Percentiles rank a stretch among this genome's conserved stretches.
Conservation (phyloP, 768 basidiomycete genomes). For the Fomitopsis serialis region DNA sequence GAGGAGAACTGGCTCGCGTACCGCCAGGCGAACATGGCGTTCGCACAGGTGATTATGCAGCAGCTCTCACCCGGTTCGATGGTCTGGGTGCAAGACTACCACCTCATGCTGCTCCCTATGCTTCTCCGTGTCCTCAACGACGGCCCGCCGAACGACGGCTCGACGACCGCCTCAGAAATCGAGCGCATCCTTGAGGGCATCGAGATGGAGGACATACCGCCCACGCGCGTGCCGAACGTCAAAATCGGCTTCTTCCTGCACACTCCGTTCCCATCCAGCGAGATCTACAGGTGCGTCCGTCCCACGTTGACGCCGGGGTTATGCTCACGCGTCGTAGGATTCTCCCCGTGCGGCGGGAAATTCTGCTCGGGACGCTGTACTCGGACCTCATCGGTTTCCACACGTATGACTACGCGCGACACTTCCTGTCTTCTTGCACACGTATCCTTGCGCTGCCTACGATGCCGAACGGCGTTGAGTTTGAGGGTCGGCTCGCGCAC, state of each 20-base stretch:
- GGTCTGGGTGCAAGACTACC: slow-evolving; percentile 99
- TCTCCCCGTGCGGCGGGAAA: slow-evolving; percentile 94
- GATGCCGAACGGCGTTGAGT: slow-evolving; percentile 97
- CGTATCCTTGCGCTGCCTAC: slow-evolving; percentile 92
- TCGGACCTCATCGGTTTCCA: slow-evolving; percentile 99
- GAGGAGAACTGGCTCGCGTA: slow-evolving; percentile 98
- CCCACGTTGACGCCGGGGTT: not conserved
- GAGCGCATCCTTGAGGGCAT: slow-evolving; percentile 70
- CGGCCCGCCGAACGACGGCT: slow-evolving; percentile 50
- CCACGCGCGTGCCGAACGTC: slow-evolving; percentile 51
- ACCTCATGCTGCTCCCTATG: slow-evolving; percentile 97
- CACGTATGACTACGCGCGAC: slow-evolving; percentile 98
- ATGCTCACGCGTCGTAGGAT: slow-evolving; percentile 48
- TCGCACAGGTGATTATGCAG: slow-evolving; percentile 82
- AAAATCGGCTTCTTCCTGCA: slow-evolving; percentile 99
- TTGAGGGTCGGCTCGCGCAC: slow-evolving; percentile 90
- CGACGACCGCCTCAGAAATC: slow-evolving; percentile 56
- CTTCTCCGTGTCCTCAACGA: slow-evolving; percentile 86
- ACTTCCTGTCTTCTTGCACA: slow-evolving; percentile 97
- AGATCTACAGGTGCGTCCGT: slow-evolving; percentile 82
- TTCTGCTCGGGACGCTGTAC: slow-evolving; percentile 91
- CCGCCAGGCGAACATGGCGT: slow-evolving; percentile 91
- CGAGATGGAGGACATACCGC: slow-evolving; percentile 40
- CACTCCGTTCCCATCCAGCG: slow-evolving; percentile 96
- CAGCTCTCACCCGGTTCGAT: slow-evolving; percentile 84